These are phyloP conservation scores for Fragaria nilgerrensis DNA, from an alignment of 306 rosid genomes.

Conservation along the genomic window DNA sequence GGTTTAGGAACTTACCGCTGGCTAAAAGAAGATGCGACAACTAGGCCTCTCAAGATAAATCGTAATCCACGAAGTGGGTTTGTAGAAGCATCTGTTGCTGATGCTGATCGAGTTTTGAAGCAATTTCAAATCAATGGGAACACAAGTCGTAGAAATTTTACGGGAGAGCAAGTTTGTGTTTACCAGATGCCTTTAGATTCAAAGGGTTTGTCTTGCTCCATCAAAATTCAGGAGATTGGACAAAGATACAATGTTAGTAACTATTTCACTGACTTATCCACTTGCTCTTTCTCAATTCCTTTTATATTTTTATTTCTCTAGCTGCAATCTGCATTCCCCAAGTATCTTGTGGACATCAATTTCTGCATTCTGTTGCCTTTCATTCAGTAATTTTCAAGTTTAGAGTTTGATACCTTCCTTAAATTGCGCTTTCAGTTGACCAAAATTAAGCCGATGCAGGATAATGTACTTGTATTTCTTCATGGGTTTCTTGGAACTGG, in stretches of 20 bases:
- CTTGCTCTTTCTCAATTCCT: neutral
- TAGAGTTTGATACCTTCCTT: conserved; percentile 18
- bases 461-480: conserved; percentile 65
- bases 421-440: conserved; percentile 31
- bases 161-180: conserved; percentile 43
- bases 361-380: neutral
- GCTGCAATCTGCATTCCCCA: neutral
- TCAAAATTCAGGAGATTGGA: conserved; percentile 76
- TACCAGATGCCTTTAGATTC: conserved; percentile 47
- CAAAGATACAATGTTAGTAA: conserved; percentile 56
- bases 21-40: conserved; percentile 78
- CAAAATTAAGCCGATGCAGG: conserved; percentile 55
- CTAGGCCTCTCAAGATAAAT: conserved; percentile 49
- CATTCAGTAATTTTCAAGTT: neutral
- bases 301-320: neutral
- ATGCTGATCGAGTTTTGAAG: conserved; percentile 56
- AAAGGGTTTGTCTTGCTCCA: conserved; percentile 43
- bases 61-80: conserved; percentile 56
- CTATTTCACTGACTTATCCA: conserved; percentile 5
- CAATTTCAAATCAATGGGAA: conserved; percentile 56
- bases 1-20: conserved; percentile 91
- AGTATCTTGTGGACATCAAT: neutral
- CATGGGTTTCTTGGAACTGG: conserved; percentile 95
- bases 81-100: conserved; percentile 68
- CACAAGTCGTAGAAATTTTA: conserved; percentile 36